phyloP scores from a whole-genome alignment of 2,329 filamentous ascomycete species.

The Mollisiaceae sp. region DNA sequence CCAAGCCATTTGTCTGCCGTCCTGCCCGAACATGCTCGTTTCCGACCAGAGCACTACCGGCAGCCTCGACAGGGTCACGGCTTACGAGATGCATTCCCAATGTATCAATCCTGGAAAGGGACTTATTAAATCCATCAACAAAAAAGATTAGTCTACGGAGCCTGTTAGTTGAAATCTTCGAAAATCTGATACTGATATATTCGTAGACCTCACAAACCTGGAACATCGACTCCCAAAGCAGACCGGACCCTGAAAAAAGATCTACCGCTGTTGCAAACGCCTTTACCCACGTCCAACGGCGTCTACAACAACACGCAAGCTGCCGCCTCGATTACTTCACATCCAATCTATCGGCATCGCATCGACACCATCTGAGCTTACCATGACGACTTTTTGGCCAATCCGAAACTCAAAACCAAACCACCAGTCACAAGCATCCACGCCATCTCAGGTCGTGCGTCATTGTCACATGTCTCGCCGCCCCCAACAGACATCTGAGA shows the following conservation, averaged over 20 bases:
- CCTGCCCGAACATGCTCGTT: not conserved
- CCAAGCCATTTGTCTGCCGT: not conserved
- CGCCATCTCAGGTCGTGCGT: not conserved
- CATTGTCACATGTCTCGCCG: slow-evolving; percentile 1
- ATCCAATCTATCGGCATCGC: slow-evolving; percentile 2
- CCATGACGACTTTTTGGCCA: not conserved
- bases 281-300: not conserved
- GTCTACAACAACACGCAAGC: slow-evolving; percentile 1
- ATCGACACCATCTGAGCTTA: not conserved
- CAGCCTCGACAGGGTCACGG: not conserved
- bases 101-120: not conserved
- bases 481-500: not conserved
- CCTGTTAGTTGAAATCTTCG: not conserved
- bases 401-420: not conserved
- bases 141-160: not conserved
- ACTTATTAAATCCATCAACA: not conserved
- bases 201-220: no score
- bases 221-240: not conserved
- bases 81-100: not conserved
- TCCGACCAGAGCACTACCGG: not conserved
- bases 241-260: not conserved
- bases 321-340: slow-evolving; percentile 1
- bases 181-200: not conserved
- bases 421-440: not conserved
- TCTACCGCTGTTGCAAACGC: slow-evolving; percentile 1